A percentile compares a stretch with the other conserved stretches of the same genome.
Conservation (phyloP, 2,329 filamentous ascomycete genomes). For the Trichoderma endophyticum region DNA sequence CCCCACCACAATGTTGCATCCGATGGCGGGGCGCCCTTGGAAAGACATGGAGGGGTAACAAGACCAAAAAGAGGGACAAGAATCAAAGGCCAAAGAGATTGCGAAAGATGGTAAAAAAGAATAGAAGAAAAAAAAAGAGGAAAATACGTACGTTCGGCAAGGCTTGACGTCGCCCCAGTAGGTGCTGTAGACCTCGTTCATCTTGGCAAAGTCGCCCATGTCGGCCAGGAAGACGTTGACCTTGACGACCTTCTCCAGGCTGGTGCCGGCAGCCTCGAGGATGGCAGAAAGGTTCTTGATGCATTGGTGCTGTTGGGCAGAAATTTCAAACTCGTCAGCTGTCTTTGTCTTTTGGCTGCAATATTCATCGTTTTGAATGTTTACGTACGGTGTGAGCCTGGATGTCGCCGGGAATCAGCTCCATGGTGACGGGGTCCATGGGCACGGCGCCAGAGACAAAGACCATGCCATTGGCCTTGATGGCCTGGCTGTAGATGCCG, state of each 20-base stretch:
- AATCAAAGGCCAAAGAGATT: background rate
- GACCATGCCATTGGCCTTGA: constrained; percentile 64
- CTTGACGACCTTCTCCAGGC: constrained; percentile 65
- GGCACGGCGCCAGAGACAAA: constrained; percentile 72
- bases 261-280: constrained; percentile 64
- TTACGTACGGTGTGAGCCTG: constrained; percentile 56
- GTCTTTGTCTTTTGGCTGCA: background rate
- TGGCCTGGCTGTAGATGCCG: constrained; percentile 50
- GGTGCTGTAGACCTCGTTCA: constrained; percentile 71
- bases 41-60: constrained; percentile 8
- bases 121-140: background rate
- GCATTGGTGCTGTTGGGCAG: constrained; percentile 49
- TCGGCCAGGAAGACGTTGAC: constrained; percentile 69
- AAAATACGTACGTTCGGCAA: constrained; percentile 38
- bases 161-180: constrained; percentile 58
- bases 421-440: constrained; percentile 55
- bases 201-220: constrained; percentile 71
- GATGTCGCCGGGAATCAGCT: constrained; percentile 62
- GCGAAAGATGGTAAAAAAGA: background rate
- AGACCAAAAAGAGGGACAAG: background rate
- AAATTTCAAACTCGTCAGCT: background rate
- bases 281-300: constrained; percentile 70
- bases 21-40: constrained; percentile 10
- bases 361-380: background rate
- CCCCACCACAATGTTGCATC: constrained; percentile 12